Evolutionary conservation across 768 basidiomycete genomes (phyloP).

Genomic region (Termitomyces sp.): DNA sequence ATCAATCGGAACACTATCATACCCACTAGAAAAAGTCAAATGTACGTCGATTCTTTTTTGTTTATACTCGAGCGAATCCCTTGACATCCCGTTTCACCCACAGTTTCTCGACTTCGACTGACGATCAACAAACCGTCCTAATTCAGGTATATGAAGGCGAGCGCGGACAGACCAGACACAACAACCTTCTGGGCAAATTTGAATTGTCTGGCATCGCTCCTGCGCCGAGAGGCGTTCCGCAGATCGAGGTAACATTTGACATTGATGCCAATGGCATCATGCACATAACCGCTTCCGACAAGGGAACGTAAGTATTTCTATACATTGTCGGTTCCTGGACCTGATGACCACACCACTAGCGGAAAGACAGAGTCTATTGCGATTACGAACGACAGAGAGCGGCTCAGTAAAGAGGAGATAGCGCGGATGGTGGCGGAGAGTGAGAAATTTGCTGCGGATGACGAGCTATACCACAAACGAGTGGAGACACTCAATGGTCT

Average conservation of each 20-base stretch:
- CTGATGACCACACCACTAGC: conserved; percentile 21
- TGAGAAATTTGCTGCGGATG: conserved; percentile 40
- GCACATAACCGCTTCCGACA: conserved; percentile 80
- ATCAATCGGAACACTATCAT: conserved; percentile 49
- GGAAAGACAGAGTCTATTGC: conserved; percentile 81
- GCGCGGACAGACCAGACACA: conserved; percentile 85
- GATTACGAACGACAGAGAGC: conserved; percentile 74
- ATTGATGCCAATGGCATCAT: conserved; percentile 85
- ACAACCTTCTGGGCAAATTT: conserved; percentile 88
- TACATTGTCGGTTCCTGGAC: conserved; percentile 10
- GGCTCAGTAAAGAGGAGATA: conserved; percentile 54
- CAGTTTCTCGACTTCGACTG: conserved; percentile 83
- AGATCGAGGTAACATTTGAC: conserved; percentile 90
- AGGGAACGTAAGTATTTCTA: conserved; percentile 71
- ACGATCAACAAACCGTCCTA: conserved; percentile 86
- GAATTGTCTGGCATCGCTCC: conserved; percentile 89
- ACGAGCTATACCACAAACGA: conserved; percentile 22
- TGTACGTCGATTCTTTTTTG: conserved; percentile 23
- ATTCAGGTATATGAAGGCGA: conserved; percentile 93
- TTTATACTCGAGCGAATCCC: background rate
- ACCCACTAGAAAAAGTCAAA: conserved; percentile 51
- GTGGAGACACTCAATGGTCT: conserved; percentile 50
- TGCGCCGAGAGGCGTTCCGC: conserved; percentile 85
- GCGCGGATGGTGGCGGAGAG: conserved; percentile 55
- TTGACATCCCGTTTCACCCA: background rate